Conservation (phyloP, 306 rosid species). For the Ammopiptanthus mongolicus region DNA sequence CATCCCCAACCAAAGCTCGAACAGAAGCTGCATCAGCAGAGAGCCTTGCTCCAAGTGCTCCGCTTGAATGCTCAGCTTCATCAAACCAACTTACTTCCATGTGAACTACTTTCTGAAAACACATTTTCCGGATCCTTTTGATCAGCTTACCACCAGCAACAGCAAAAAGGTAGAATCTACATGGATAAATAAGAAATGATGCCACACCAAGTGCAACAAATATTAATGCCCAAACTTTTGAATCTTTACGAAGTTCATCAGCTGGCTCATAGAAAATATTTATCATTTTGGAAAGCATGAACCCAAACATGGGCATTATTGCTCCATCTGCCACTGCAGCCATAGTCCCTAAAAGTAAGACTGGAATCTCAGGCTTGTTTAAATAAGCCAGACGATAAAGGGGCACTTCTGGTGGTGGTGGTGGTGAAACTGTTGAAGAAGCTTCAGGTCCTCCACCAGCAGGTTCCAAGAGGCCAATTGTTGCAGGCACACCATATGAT, state of each 20-base stretch:
- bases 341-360: slow-evolving; percentile 47
- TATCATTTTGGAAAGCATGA: slow-evolving; percentile 40
- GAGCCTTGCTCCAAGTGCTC: slow-evolving; percentile 70
- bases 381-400: slow-evolving; percentile 52
- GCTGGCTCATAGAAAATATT: slow-evolving; percentile 58
- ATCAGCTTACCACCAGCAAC: slow-evolving; percentile 68
- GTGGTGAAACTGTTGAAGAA: slow-evolving; percentile 7
- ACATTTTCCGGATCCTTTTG: slow-evolving; percentile 49
- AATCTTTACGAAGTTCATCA: slow-evolving; percentile 49
- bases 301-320: slow-evolving; percentile 43
- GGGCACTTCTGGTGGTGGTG: slow-evolving; percentile 34
- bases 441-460: slow-evolving; percentile 16
- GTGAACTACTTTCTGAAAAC: slow-evolving; percentile 60
- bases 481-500: slow-evolving; percentile 34
- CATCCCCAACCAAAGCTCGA: slow-evolving; percentile 64
- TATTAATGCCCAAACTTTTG: slow-evolving; percentile 59
- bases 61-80: slow-evolving; percentile 59
- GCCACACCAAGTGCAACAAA: slow-evolving; percentile 40
- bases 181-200: slow-evolving; percentile 34
- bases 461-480: slow-evolving; percentile 16
- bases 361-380: slow-evolving; percentile 74
- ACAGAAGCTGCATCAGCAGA: slow-evolving; percentile 62
- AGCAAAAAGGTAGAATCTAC: slow-evolving; percentile 47
- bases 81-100: slow-evolving; percentile 88
- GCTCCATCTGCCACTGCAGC: slow-evolving; percentile 54